These are phyloP conservation scores for Dittrichia graveolens DNA, from an alignment of 129 eudicot species.

Conservation along the genomic window DNA sequence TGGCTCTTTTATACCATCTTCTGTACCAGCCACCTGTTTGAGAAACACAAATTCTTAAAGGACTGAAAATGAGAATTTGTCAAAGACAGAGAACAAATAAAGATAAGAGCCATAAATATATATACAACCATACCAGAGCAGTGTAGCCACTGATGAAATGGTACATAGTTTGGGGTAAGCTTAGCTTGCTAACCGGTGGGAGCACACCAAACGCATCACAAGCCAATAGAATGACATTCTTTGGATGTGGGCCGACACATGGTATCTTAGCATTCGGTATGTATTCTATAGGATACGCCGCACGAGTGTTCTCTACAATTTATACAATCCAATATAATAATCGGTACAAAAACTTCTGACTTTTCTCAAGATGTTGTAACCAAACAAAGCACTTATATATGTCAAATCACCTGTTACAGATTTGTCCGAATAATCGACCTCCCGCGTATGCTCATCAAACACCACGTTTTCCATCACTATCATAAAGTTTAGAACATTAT, in stretches of 20 bases:
- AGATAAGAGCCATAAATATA: neutral
- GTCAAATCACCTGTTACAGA: slow-evolving; percentile 69
- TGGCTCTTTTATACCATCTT: slow-evolving; percentile 79
- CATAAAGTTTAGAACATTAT: neutral
- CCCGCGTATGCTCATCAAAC: slow-evolving; percentile 84
- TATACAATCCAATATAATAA: neutral
- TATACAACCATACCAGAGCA: slow-evolving; percentile 50
- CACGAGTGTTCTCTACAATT: slow-evolving; percentile 82
- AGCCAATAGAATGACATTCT: slow-evolving; percentile 86
- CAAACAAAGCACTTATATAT: neutral
- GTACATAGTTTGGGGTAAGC: slow-evolving; percentile 78
- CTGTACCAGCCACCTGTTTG: slow-evolving; percentile 76
- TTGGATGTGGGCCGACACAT: slow-evolving; percentile 92
- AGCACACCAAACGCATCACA: slow-evolving; percentile 90
- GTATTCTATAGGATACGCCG: slow-evolving; percentile 90
- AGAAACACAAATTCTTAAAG: no score
- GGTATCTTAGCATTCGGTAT: slow-evolving; percentile 90
- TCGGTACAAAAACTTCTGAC: neutral
- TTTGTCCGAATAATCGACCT: slow-evolving; percentile 74
- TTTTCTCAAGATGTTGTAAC: neutral
- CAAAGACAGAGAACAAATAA: neutral
- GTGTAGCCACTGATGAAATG: slow-evolving; percentile 89
- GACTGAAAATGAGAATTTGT: no score
- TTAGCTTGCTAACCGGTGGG: slow-evolving; percentile 83
- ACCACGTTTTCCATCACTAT: slow-evolving; percentile 89